Conservation (phyloP, 2,329 filamentous ascomycete genomes). For the Amauroascus niger region DNA sequence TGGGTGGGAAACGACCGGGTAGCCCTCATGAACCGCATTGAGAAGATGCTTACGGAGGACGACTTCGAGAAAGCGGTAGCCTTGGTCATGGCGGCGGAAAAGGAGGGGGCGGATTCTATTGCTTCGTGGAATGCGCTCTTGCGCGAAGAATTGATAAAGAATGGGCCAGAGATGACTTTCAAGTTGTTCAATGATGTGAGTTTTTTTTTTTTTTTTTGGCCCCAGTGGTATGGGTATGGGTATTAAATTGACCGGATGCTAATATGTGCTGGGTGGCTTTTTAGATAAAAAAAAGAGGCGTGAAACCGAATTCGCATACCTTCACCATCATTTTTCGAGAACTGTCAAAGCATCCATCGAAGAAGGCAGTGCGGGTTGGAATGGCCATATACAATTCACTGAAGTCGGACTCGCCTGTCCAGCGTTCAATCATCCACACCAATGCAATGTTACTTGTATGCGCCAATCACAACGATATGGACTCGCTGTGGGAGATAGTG, state of each 20-base stretch:
- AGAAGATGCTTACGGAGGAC: constrained; percentile 48
- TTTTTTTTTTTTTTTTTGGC: background rate
- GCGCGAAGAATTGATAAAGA: constrained; percentile 55
- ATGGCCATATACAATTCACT: constrained; percentile 70
- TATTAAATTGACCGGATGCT: too few relatives aligned
- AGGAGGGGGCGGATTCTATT: constrained; percentile 51
- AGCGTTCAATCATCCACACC: constrained; percentile 69
- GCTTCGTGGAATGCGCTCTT: constrained; percentile 88
- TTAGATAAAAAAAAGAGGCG: constrained; percentile 88
- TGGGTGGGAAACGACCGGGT: constrained; percentile 57
- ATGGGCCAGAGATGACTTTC: constrained; percentile 54
- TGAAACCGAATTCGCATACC: constrained; percentile 69
- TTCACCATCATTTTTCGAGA: constrained; percentile 77
- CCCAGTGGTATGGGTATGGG: too few relatives aligned
- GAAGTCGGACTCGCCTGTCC: constrained; percentile 52
- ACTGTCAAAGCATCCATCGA: constrained; percentile 45
- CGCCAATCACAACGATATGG: constrained; percentile 61
- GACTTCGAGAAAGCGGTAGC: constrained; percentile 57
- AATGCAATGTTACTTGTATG: constrained; percentile 85
- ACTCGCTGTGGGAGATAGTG: constrained; percentile 68
- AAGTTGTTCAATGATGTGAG: constrained; percentile 80
- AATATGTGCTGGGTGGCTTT: constrained; percentile 1
- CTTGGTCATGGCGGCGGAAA: constrained; percentile 57
- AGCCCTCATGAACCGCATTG: constrained; percentile 60
- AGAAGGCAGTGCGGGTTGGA: constrained; percentile 56